Base-by-base conservation (phyloP, 2,329 filamentous ascomycete genomes). In the Colletotrichum destructivum region DNA sequence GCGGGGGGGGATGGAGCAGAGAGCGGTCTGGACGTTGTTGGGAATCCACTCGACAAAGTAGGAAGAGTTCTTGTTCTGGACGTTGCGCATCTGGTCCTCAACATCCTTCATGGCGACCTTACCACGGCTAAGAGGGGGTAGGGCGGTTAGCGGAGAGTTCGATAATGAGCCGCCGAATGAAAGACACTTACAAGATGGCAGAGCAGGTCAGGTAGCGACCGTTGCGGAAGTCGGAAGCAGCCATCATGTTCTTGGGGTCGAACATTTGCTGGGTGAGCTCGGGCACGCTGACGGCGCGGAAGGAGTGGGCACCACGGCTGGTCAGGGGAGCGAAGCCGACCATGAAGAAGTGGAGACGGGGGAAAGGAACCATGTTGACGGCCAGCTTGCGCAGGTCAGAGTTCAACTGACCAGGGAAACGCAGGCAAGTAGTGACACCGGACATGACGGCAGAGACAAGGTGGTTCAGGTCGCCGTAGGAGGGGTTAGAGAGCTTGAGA, bases 201-300 rank as follows among this genome's bases (percentile, higher is more conserved):
- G 93, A 98, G 93, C 96, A 99, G 79, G 96, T 99, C 82, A 99
- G 92, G 90, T 99, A 99, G 82, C 96, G 96, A 85, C 96, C 96
- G 86, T 98, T 99, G 81, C 96, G 94, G 95, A 99, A 99, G 89
- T 99, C 96, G 75, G 95, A 97, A 76, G 96, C 96, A 87, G 96
- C 96, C 96, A 99, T 99, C 96, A 99, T 99, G 93, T 99, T 99
- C 95, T 98, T 99, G 82, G 96, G 96, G 89, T 99, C 96, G 90
- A 97, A 99, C 95, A 99, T 98, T 87, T 99, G 96, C 90, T 99
- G 96, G 81, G 96, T 98, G 85, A 99, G 91, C 90, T 99, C 96
- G 71, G 96, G 96, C 74, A 99, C 96, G 81, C 93, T 95, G 85
- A 98, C 93, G 77, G 96, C 96, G 83, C 96, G 96, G 96, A 98